A percentile compares a stretch with the other conserved stretches of the same genome.
These are phyloP conservation scores for Aspergillus fructus DNA, from an alignment of 2,329 filamentous ascomycete genomes.

Conservation along the genomic window DNA sequence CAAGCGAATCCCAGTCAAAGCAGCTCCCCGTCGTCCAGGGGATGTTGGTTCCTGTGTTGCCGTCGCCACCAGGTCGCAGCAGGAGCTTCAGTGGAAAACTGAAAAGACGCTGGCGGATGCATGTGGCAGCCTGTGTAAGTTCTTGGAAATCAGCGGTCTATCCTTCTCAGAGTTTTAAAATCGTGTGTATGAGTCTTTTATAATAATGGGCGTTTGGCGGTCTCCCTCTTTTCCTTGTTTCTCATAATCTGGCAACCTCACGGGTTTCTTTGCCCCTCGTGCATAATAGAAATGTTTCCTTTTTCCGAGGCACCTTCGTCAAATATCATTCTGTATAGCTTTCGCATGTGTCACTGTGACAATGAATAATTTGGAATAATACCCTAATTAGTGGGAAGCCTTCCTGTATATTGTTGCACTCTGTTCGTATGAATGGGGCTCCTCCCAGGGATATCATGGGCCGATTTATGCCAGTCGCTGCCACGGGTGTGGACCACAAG, in stretches of 20 bases:
- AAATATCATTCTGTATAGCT: background rate
- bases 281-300: conserved; percentile 14
- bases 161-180: conserved; percentile 18
- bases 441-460: background rate
- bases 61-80: conserved; percentile 39
- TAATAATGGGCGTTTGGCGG: conserved; percentile 4
- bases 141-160: conserved; percentile 33
- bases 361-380: background rate
- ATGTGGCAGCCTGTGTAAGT: conserved; percentile 39
- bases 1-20: conserved; percentile 33
- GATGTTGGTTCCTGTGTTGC: conserved; percentile 43
- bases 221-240: conserved; percentile 5
- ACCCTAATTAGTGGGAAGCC: background rate
- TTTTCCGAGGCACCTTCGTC: background rate
- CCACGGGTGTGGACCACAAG: no score
- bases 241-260: background rate
- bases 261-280: background rate
- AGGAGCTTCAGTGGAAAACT: conserved; percentile 54
- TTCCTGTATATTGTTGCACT: background rate
- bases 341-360: background rate
- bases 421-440: background rate
- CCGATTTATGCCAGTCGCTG: no score
- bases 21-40: conserved; percentile 35
- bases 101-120: conserved; percentile 39
- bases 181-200: background rate